phyloP scores from a whole-genome alignment of 2,329 filamentous ascomycete species.

The Ceratocystis smalleyi region DNA sequence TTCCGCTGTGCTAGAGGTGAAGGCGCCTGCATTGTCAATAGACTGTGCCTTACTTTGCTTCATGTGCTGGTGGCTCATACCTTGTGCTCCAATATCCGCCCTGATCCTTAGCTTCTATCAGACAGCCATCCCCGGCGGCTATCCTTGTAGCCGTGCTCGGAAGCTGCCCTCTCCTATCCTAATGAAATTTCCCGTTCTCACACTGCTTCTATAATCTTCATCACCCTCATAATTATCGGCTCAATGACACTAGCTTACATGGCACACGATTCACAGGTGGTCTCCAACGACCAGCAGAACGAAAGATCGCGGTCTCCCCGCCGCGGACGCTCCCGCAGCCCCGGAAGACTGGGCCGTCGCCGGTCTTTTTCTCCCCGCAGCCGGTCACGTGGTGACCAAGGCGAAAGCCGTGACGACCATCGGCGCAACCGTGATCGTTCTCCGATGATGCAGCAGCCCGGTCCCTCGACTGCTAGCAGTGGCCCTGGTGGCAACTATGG shows the following conservation, averaged over 20 bases:
- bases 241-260: not conserved
- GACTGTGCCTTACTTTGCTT: not conserved
- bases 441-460: slow-evolving; percentile 52
- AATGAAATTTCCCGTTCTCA: not conserved
- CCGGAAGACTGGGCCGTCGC: slow-evolving; percentile 50
- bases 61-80: not conserved
- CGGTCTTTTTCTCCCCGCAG: slow-evolving; percentile 67
- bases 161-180: not conserved
- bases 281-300: slow-evolving; percentile 40
- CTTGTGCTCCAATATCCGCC: not conserved
- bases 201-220: not conserved
- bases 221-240: too few species aligned
- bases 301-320: slow-evolving; percentile 70
- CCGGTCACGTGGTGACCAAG: slow-evolving; percentile 47
- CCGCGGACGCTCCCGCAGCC: slow-evolving; percentile 71
- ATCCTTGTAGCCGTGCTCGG: too few species aligned
- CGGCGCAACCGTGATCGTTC: slow-evolving; percentile 62
- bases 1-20: not conserved
- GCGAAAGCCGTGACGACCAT: slow-evolving; percentile 55
- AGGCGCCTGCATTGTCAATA: not conserved
- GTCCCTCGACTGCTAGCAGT: slow-evolving; percentile 48
- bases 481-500: slow-evolving; percentile 52
- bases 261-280: slow-evolving; percentile 5
- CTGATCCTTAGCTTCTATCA: not conserved
- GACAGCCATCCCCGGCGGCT: not conserved